Evolutionary conservation across 2,329 filamentous ascomycete species (phyloP).

Genomic region (Nannizzia gypsea): DNA sequence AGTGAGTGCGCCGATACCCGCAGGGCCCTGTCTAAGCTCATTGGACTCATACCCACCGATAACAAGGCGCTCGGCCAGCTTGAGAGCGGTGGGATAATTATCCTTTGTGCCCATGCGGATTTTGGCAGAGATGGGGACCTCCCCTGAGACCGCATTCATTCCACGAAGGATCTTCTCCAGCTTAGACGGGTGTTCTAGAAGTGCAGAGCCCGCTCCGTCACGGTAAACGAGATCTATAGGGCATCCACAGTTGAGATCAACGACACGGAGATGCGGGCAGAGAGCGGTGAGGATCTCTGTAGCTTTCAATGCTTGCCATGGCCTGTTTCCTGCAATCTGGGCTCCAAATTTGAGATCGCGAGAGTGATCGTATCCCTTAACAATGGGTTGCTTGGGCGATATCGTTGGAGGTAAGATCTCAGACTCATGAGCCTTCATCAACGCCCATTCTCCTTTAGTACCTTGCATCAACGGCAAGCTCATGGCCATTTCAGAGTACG

Average conservation of each 20-base stretch:
- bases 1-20: conserved; percentile 88
- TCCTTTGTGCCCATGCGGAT: conserved; percentile 84
- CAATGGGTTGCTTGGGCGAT: conserved; percentile 41
- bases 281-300: conserved; percentile 67
- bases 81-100: conserved; percentile 63
- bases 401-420: conserved; percentile 64
- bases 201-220: conserved; percentile 74
- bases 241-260: conserved; percentile 94
- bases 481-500: conserved; percentile 98
- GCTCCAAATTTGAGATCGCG: conserved; percentile 81
- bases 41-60: conserved; percentile 65
- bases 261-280: conserved; percentile 72
- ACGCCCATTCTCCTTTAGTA: conserved; percentile 82
- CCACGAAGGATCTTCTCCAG: conserved; percentile 89
- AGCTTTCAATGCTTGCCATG: conserved; percentile 79
- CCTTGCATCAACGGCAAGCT: conserved; percentile 80
- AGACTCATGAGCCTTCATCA: conserved; percentile 82
- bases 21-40: conserved; percentile 54
- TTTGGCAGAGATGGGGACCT: conserved; percentile 87
- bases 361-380: conserved; percentile 67
- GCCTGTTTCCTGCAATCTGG: conserved; percentile 85
- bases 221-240: conserved; percentile 91
- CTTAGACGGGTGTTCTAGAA: conserved; percentile 79
- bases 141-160: conserved; percentile 87
- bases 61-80: conserved; percentile 69